phyloP scores from a whole-genome alignment of 345 rosid species.

The Brassica nigra region DNA sequence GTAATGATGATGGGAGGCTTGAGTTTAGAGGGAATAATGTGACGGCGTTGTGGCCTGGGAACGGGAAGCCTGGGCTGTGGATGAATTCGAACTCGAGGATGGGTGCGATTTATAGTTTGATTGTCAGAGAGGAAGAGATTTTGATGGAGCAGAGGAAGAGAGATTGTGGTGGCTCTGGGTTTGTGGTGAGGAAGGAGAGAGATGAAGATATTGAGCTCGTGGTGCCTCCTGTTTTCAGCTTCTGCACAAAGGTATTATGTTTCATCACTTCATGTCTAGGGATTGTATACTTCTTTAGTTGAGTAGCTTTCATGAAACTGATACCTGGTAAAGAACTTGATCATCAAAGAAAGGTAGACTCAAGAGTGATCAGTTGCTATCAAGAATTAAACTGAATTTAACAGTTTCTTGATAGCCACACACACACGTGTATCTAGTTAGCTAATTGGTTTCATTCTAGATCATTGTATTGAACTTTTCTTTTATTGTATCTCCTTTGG shows the following conservation, averaged over 20 bases:
- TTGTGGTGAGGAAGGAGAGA: slow-evolving; percentile 46
- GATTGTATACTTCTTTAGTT: neutral
- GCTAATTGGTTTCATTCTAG: neutral
- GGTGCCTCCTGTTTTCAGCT: slow-evolving; percentile 70
- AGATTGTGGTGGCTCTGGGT: slow-evolving; percentile 48
- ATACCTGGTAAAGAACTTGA: neutral
- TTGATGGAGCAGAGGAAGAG: slow-evolving; percentile 54
- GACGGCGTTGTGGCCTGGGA: slow-evolving; percentile 83
- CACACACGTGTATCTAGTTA: neutral
- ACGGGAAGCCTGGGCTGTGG: slow-evolving; percentile 92
- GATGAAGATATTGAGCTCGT: slow-evolving; percentile 79
- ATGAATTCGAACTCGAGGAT: slow-evolving; percentile 70
- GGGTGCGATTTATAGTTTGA: slow-evolving; percentile 73
- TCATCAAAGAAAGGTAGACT: neutral
- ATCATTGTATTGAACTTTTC: neutral
- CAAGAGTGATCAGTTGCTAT: neutral
- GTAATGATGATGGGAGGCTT: slow-evolving; percentile 60
- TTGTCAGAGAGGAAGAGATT: slow-evolving; percentile 82
- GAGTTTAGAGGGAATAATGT: slow-evolving; percentile 66
- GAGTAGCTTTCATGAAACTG: neutral
- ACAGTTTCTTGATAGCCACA: neutral
- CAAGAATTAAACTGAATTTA: neutral
- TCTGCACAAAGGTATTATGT: slow-evolving; percentile 48
- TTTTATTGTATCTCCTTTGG: neutral
- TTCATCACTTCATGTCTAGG: neutral